Conservation (phyloP, 1,284 basidiomycete genomes). For the Heterobasidion parviporum region DNA sequence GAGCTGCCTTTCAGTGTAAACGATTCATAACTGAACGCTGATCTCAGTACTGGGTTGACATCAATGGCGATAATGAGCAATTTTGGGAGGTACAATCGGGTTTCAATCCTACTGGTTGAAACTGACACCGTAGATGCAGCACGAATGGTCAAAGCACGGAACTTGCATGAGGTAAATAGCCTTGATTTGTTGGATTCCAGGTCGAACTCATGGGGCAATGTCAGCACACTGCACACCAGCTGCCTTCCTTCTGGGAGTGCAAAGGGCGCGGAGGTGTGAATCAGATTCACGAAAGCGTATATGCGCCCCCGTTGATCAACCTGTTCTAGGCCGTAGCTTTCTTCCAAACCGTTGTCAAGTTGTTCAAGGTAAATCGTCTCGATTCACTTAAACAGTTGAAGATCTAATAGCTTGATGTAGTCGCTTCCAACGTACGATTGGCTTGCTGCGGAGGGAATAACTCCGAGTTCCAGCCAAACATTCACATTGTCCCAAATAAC, state of each 20-base stretch:
- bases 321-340: conserved; percentile 55
- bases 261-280: conserved; percentile 47
- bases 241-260: conserved; percentile 54
- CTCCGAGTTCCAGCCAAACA: conserved; percentile 48
- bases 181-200: not conserved
- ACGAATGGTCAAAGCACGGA: conserved; percentile 70
- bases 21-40: not conserved
- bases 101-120: not conserved
- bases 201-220: not conserved
- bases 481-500: conserved; percentile 52
- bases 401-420: conserved; percentile 20
- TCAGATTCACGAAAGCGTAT: conserved; percentile 1
- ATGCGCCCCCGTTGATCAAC: not conserved
- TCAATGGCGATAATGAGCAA: conserved; percentile 48
- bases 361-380: conserved; percentile 45
- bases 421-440: conserved; percentile 65
- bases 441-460: conserved; percentile 65
- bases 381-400: not conserved
- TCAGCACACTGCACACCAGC: conserved; percentile 49
- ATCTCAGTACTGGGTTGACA: conserved; percentile 57
- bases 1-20: too few species aligned
- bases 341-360: conserved; percentile 55
- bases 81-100: conserved; percentile 57
- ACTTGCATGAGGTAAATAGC: conserved; percentile 57
- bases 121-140: conserved; percentile 20